Evolutionary conservation across 140 eudicot species (phyloP).

Genomic region (Ambrosia hybrid): DNA sequence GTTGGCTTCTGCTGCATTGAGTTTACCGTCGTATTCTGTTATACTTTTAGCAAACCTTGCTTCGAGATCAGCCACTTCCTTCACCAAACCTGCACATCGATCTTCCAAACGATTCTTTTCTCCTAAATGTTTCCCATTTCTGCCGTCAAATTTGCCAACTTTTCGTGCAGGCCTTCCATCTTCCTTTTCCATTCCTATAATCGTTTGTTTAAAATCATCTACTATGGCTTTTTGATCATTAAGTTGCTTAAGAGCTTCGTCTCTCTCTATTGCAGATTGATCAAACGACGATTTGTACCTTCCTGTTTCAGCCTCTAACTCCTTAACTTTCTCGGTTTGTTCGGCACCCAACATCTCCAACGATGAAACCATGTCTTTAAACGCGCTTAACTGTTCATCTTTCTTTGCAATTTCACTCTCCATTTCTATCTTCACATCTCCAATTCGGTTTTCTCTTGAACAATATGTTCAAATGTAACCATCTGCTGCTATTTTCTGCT

Average conservation of each 20-base stretch:
- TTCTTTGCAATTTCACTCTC: conserved; percentile 42
- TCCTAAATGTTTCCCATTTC: conserved; percentile 18
- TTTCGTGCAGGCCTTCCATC: conserved; percentile 36
- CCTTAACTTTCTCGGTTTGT: conserved; percentile 31
- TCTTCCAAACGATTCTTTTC: conserved; percentile 56
- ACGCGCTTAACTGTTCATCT: conserved; percentile 33
- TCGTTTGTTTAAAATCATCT: conserved; percentile 26
- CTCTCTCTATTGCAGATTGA: conserved; percentile 39
- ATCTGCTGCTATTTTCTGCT: conserved; percentile 32
- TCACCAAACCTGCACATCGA: conserved; percentile 32
- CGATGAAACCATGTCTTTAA: too few relatives aligned
- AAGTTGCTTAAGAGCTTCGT: conserved; percentile 37
- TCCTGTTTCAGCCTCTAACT: conserved; percentile 42
- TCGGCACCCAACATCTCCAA: conserved; percentile 29
- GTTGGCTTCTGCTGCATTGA: conserved; percentile 41
- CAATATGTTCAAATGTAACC: conserved; percentile 28
- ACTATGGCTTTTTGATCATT: conserved; percentile 38
- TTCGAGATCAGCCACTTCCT: conserved; percentile 41
- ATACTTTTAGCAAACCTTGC: conserved; percentile 30
- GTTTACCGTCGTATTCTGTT: conserved; percentile 31
- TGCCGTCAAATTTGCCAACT: conserved; percentile 32
- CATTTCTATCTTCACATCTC: conserved; percentile 33
- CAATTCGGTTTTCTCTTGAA: conserved; percentile 33
- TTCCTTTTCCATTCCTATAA: conserved; percentile 38
- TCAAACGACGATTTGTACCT: conserved; percentile 32